Evolutionary conservation across 768 basidiomycete genomes (phyloP), one percentile per base, ranked within the genome.

Genomic region (Pluteus cervinus): DNA sequence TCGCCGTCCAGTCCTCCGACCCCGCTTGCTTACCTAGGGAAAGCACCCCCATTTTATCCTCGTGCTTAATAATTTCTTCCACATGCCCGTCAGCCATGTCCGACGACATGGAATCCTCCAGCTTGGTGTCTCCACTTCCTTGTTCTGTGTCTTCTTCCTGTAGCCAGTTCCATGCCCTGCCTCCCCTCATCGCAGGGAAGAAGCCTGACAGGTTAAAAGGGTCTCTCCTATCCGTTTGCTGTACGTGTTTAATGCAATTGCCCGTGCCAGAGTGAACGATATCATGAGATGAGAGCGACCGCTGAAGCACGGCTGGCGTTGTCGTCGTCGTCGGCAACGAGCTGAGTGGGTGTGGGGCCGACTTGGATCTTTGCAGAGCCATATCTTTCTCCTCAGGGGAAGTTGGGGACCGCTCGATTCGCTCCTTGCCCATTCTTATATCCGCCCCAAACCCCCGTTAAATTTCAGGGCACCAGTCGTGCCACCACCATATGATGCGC

Each of bases 21-120:
- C 25, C 33, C 42, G 38, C 32, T 30, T 36, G 60, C 70, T 35
- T 51, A 71, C 73, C 55, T 24, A 73, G 49, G 34, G 64, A 58
- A 39, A 75, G 52, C 17, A 73, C 57, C 20, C 73, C 73, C 43
- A 73, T 47, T 56, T 73, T 73, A 54, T 75, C 74, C 43, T 74
- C 72, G 16, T 53, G 56, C 42, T 58, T 58, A 34, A 68, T 57
- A 36, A 48, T 49, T 35, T 63, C 61, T 31, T 62, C 51, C 21
- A 58, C 58, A 34, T 50, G 40, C 40, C 50, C 51, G 43, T 53
- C 54, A 47, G 61, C 56, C 33, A 49, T 48, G 28, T 43, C 33
- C n/a, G n/a, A n/a, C n/a, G n/a, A n/a, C n/a, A n/a, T n/a, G n/a
- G n/a, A n/a, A n/a, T n/a, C n/a, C n/a, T n/a, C n/a, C n/a, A n/a